A percentile compares a stretch with the other conserved stretches of the same genome.
Conservation (phyloP, 2,329 filamentous ascomycete genomes). For the Neofusicoccum cordaticola region DNA sequence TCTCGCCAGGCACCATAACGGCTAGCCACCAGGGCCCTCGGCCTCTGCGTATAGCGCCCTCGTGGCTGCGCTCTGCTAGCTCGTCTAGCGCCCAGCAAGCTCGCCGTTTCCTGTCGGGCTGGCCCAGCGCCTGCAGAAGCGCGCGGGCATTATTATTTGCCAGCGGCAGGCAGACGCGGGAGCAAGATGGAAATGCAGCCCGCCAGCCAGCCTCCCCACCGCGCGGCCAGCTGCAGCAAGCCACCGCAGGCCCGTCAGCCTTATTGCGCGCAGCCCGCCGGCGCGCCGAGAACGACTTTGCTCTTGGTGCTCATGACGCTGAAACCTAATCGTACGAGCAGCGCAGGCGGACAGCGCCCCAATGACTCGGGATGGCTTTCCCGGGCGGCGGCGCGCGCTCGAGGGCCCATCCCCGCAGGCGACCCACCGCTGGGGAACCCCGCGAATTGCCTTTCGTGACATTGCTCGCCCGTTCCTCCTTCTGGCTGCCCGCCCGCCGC, state of each 20-base stretch:
- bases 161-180: too few species aligned
- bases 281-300: background rate
- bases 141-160: too few species aligned
- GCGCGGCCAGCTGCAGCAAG: constrained; percentile 3
- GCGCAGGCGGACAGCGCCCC: background rate
- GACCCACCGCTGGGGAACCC: constrained; percentile 2
- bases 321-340: background rate
- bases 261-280: background rate
- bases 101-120: background rate
- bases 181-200: background rate
- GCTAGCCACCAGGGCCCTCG: background rate
- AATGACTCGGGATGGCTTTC: constrained; percentile 4
- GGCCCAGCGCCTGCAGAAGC: background rate
- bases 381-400: background rate
- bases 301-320: background rate
- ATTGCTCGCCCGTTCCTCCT: background rate
- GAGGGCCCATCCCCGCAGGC: background rate
- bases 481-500: background rate
- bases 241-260: background rate
- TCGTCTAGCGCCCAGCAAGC: background rate
- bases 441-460: constrained; percentile 5
- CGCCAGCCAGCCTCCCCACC: background rate
- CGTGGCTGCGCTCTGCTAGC: background rate
- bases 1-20: constrained; percentile 1
- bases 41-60: background rate